A percentile compares a stretch with the other conserved stretches of the same genome.
These are phyloP conservation scores for Saturnispora gosingensis DNA, from an alignment of 805 yeast genomes.

Conservation along the genomic window DNA sequence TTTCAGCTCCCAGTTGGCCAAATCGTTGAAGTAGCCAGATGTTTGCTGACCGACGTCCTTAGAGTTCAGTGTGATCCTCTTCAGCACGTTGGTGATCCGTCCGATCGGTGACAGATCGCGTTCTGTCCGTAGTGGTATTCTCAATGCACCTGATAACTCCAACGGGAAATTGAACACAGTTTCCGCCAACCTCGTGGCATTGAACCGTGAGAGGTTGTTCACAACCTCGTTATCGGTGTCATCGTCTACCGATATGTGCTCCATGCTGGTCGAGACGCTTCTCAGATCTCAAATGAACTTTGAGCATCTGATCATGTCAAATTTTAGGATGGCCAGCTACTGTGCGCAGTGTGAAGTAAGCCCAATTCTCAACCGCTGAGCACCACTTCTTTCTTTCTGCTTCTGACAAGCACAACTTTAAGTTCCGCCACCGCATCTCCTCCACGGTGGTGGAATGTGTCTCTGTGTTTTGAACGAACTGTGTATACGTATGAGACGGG, in stretches of 20 bases:
- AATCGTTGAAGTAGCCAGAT: background rate
- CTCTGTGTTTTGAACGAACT: conserved; percentile 14
- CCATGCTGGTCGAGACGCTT: background rate
- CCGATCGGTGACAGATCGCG: conserved; percentile 5
- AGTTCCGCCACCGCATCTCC: conserved; percentile 9
- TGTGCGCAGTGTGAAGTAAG: background rate
- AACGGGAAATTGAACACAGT: conserved; percentile 45
- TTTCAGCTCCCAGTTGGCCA: background rate
- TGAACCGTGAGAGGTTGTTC: background rate
- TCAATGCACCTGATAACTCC: conserved; percentile 40
- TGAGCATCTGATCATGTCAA: background rate
- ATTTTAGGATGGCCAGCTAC: background rate
- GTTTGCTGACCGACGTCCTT: background rate
- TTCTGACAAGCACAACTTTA: conserved; percentile 12
- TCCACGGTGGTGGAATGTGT: conserved; percentile 14
- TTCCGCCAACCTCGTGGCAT: conserved; percentile 1
- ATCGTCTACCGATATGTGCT: background rate
- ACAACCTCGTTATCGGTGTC: background rate
- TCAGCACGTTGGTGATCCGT: background rate
- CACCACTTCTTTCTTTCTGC: background rate
- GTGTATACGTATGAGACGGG: background rate
- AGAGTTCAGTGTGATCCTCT: background rate
- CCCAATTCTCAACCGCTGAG: background rate
- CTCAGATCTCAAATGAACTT: background rate
- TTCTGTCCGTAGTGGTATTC: background rate